Conservation (phyloP, 23 red algal genomes). For the Gracilariopsis chorda region DNA sequence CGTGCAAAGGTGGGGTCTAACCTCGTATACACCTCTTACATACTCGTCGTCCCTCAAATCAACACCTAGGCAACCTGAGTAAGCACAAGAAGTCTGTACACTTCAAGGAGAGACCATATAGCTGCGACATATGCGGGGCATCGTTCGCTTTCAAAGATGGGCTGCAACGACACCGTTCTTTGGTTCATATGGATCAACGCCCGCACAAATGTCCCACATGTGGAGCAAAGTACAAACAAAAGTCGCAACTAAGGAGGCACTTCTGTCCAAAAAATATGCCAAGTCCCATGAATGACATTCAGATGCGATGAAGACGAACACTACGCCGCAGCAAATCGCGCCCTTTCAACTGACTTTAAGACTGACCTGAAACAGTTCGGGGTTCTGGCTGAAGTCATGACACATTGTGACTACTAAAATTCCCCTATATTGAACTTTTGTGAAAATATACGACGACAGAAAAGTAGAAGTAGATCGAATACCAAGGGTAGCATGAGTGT, state of each 20-base stretch:
- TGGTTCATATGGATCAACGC: slow-evolving; percentile 41
- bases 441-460: too few species aligned
- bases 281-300: not conserved
- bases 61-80: slow-evolving; percentile 23
- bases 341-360: too few species aligned
- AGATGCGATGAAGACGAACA: slow-evolving; percentile 27
- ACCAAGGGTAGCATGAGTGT: too few species aligned
- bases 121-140: slow-evolving; percentile 38
- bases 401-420: too few species aligned
- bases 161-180: slow-evolving; percentile 37
- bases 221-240: slow-evolving; percentile 43
- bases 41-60: not conserved
- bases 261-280: not conserved
- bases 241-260: slow-evolving; percentile 50
- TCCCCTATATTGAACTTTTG: too few species aligned
- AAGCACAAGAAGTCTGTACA: slow-evolving; percentile 63
- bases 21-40: not conserved
- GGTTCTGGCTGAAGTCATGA: too few species aligned
- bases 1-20: not conserved
- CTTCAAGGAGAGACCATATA: slow-evolving; percentile 31
- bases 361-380: too few species aligned
- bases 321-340: too few species aligned
- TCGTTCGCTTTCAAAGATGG: slow-evolving; percentile 62
- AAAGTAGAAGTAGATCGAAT: too few species aligned
- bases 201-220: slow-evolving; percentile 25